Base-by-base conservation (phyloP, 2,329 filamentous ascomycete species). In the Neocucurbitaria cava region DNA sequence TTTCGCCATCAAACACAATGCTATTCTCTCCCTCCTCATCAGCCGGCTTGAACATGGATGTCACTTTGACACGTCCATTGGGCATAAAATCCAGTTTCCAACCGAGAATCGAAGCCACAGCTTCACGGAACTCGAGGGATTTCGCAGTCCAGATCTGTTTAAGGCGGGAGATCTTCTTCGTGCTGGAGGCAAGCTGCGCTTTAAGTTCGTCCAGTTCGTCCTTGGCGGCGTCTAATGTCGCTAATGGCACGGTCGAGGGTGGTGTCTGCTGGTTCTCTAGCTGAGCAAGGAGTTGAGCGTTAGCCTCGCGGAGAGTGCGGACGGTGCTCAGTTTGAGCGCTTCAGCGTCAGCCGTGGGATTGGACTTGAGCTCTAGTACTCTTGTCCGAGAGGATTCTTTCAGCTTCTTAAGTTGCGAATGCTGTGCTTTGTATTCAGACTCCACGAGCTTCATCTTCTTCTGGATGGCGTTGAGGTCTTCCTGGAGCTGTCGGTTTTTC, bases 31-130 rank as follows among this genome's bases (percentile, higher is more conserved):
- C 66, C 10, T 90, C 87, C 50, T 90, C 86, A 6, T 83, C 72
- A 74, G 86, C 78, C 0, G 92, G 89, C 71, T 90, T 90, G 71
- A 94, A 96, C 62, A 94, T 89, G 55, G 85, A 89, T 49, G 94
- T 96, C 20, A 97, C 91, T 28, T 92, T 89, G 77, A 97, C 96
- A 69, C 96, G 94, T 38, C 95, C 95, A 74, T 96, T 96, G n/a
- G 93, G 92, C 73, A 97, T 89, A 74, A 99, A 98, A 28, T 95
- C 92, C 11, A 98, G 87, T 48, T 94, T 94, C 89, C 93, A 99
- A 0, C 95, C 95, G 0, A 99, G 83, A 0, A 96, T 89, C 18
- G 88, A 92, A 59, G 93, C 93, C 54, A 99, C 93, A 28, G 93
- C 92, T 77, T 98, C 92, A 45, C 96, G 91, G 79, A 99, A 98